These are phyloP conservation scores for Antitrichia curtipendula DNA, from an alignment of 225 moss, liverwort and hornwort species.

Conservation along the genomic window DNA sequence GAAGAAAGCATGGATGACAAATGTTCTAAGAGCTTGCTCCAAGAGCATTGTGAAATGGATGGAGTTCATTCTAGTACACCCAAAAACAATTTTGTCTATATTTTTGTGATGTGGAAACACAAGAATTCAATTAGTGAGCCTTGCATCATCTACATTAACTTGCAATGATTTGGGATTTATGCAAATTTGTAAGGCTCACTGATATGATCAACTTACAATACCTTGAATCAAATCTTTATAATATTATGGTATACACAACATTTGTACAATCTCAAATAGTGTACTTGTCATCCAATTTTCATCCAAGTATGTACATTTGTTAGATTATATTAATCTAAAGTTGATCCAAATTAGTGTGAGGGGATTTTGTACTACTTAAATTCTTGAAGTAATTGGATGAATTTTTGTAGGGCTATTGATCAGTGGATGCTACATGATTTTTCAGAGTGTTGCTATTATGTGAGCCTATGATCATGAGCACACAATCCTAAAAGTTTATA, in stretches of 20 bases:
- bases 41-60: background rate
- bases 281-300: background rate
- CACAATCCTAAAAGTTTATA: too few relatives aligned
- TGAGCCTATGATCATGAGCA: too few relatives aligned
- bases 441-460: too few relatives aligned
- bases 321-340: background rate
- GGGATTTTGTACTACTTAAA: background rate
- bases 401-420: background rate
- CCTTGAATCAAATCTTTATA: background rate
- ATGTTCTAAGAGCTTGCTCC: background rate
- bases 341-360: background rate
- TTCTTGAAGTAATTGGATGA: background rate
- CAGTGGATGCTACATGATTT: background rate
- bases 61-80: background rate
- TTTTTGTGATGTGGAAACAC: background rate
- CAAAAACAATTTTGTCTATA: background rate
- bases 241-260: too few relatives aligned
- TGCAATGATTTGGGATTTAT: background rate
- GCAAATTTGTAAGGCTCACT: fast-evolving
- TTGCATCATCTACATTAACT: background rate
- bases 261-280: background rate
- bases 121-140: background rate
- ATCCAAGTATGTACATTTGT: background rate
- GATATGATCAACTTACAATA: background rate
- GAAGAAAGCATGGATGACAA: background rate